These are phyloP conservation scores for Phytopythium litorale DNA, from an alignment of 352 stramenopile genomes.

Conservation along the genomic window DNA sequence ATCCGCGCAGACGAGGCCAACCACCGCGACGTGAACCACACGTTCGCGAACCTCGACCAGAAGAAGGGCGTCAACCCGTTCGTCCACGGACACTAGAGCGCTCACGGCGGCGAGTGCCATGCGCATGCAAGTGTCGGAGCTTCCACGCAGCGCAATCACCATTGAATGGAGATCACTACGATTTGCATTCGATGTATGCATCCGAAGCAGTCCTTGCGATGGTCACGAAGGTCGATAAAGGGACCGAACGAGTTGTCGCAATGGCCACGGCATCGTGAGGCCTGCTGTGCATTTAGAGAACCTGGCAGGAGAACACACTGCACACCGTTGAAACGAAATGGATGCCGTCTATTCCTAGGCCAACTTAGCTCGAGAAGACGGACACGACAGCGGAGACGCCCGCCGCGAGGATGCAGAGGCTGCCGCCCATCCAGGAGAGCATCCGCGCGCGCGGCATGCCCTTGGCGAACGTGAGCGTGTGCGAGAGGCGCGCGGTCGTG, in stretches of 20 bases:
- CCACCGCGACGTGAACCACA: slow-evolving; percentile 89
- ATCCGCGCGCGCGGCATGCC: slow-evolving; percentile 24
- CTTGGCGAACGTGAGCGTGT: slow-evolving; percentile 44
- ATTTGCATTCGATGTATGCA: too few species aligned
- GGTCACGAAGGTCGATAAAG: too few species aligned
- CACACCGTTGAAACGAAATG: too few species aligned
- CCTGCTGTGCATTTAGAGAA: too few species aligned
- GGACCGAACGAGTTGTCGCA: too few species aligned
- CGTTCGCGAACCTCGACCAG: slow-evolving; percentile 52
- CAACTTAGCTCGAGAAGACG: slow-evolving; percentile 4
- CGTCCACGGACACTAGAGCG: slow-evolving; percentile 12
- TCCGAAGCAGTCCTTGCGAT: too few species aligned
- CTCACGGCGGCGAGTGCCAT: background rate
- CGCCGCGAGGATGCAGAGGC: slow-evolving; percentile 20
- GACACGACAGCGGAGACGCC: slow-evolving; percentile 17
- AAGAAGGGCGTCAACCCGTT: slow-evolving; percentile 52
- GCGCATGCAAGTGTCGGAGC: background rate
- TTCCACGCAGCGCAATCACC: too few species aligned
- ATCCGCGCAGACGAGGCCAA: slow-evolving; percentile 88
- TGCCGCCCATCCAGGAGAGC: slow-evolving; percentile 23
- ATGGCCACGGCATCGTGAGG: too few species aligned
- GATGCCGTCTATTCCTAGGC: background rate
- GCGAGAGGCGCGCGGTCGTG: slow-evolving; percentile 29
- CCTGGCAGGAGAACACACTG: too few species aligned
- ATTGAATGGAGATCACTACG: too few species aligned